Evolutionary conservation across 2,329 filamentous ascomycete species (phyloP), one percentile per base, ranked within the genome.

Genomic region (Cercospora sp.): DNA sequence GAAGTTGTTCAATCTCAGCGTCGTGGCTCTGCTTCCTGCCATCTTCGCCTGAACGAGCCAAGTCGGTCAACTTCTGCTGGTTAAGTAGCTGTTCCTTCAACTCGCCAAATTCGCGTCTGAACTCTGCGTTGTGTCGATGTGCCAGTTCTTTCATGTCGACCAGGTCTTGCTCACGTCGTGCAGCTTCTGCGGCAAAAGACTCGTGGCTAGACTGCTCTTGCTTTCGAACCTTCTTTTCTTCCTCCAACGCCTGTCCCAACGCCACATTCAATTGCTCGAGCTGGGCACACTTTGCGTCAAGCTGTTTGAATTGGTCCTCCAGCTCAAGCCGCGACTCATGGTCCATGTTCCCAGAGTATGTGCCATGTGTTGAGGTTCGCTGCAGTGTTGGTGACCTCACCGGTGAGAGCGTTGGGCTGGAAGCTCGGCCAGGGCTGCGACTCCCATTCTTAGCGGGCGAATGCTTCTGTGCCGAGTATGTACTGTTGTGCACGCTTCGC

Each of bases 391-490:
- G 73, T 13, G 75, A 74, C 26, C 73, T 70, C 5, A 70, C 69
- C 5, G 75, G 74, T 2, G 74, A 77, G n/a, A 77, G 61, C 0
- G 75, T 77, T 2, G 73, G 74, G 67, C 75, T 77, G 0, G 74
- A 76, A 3, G 75, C 69, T 30, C 75, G 70, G 8, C 72, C 74
- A 5, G 74, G 73, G 10, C 73, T 73, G 20, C 65, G 65, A 20
- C 68, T 65, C 16, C 66, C 68, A 30, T 72, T 66, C 64, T 69
- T 65, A 59, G 51, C 28, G 59, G 62, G 33, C 30, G 64, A 60
- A 48, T 60, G 63, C 26, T 60, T 63, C 36, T 55, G 61, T 10
- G 55, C 55, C 60, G 65, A 40, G 3, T 61, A 60, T 18, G 57
- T 16, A 20, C 33, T 60, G 42, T 60, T 65, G 6, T 65, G 64